Base-by-base conservation (phyloP, 2,329 filamentous ascomycete genomes). In the Helotiales sp. region DNA sequence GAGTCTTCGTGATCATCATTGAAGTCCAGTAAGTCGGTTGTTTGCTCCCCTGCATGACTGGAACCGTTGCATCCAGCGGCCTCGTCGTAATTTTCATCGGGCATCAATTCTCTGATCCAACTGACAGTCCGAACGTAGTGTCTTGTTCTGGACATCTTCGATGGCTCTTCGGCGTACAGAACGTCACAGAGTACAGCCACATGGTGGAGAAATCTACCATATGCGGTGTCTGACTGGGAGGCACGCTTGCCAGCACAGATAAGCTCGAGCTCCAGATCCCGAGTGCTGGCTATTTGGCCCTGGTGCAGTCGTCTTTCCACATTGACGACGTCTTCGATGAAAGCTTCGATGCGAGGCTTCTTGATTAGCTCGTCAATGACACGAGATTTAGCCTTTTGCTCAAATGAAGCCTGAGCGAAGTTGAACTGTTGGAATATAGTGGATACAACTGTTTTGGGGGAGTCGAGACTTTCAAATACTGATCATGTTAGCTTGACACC, bases 321-420 rank as follows among this genome's bases (percentile, higher is more conserved):
- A 13, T 50, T 63, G 7, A 70, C 65, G 3, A 75, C 67, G 61
- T 72, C 69, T 50, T 71, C 67, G 22, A 72, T 69, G 15, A 73
- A 72, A 4, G 63, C 70, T 50, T 72, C 72, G 15, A 70, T 69
- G 5, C 64, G 69, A 1, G 47, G 34, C 15, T 62, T 69, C 49
- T 70, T 68, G 50, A 70, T 71, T 13, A 75, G 49, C 22, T 71
- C 66, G 30, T 73, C 72, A 20, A 75, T 73, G 6, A 75, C 66
- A 26, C 64, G 50, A 4, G 57, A 63, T 30, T 73, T 73, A 8
- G 67, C 66, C 22, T 58, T 69, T 24, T 40, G 55, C 26, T 68
- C 57, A 59, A 74, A 73, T 13, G 58, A 55, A 24, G 60, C n/a
- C 63, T 69, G 67, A 2, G 66, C 20, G 24, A 70, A 68, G 34